phyloP scores from a whole-genome alignment of 1,284 basidiomycete species.

The Apiotrichum montevideense region DNA sequence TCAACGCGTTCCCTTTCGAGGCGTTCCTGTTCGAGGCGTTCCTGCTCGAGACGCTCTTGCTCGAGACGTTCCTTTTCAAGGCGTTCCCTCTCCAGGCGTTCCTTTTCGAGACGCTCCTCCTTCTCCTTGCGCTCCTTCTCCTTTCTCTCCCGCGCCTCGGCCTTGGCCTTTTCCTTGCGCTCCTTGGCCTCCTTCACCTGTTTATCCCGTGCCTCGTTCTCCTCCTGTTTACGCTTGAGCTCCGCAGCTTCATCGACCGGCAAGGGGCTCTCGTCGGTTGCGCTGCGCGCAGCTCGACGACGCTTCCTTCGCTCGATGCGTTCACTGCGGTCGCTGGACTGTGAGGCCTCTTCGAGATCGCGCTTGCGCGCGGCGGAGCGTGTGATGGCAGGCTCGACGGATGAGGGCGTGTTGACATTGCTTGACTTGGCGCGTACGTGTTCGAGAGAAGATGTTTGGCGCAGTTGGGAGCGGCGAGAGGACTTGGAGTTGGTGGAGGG shows the following conservation, averaged over 20 bases:
- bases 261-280: not conserved
- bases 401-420: too few species aligned
- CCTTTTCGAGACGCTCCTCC: too few species aligned
- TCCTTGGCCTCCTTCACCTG: not conserved
- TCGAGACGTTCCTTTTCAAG: not conserved
- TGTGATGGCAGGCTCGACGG: not conserved
- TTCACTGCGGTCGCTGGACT: not conserved
- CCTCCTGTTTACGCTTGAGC: too few species aligned
- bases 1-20: not conserved
- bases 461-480: not conserved
- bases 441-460: not conserved
- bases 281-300: not conserved
- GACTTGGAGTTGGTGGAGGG: not conserved
- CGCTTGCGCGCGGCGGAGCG: constrained; percentile 13
- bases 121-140: too few species aligned
- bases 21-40: not conserved
- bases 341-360: not conserved
- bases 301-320: not conserved
- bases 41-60: not conserved
- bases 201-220: too few species aligned
- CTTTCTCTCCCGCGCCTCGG: not conserved
- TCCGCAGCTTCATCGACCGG: too few species aligned
- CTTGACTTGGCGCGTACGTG: not conserved
- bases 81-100: constrained; percentile 4
- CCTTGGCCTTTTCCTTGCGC: not conserved